These are phyloP conservation scores for Stephania yunnanensis DNA, from an alignment of 164 flowering plant species.

Conservation along the genomic window DNA sequence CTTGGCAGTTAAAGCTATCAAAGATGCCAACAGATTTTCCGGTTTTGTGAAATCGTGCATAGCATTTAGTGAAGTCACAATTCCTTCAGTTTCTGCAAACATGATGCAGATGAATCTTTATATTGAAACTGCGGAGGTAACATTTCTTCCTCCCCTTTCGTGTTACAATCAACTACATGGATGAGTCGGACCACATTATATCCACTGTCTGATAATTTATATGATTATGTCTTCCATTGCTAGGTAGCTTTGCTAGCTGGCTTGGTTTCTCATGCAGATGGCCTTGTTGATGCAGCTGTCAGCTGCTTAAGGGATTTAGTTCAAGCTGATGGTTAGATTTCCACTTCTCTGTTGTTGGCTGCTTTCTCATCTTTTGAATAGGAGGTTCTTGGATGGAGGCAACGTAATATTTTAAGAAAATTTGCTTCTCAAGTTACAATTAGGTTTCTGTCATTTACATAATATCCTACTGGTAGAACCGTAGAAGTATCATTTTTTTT, in stretches of 20 bases:
- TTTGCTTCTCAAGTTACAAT: too few relatives aligned
- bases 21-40: slow-evolving; percentile 29
- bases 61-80: slow-evolving; percentile 82
- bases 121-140: slow-evolving; percentile 88
- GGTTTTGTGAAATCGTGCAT: slow-evolving; percentile 74
- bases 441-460: too few relatives aligned
- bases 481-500: too few relatives aligned
- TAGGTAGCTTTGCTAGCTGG: slow-evolving; percentile 80
- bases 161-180: not conserved
- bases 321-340: slow-evolving; percentile 45
- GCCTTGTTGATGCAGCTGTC: slow-evolving; percentile 58
- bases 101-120: slow-evolving; percentile 54
- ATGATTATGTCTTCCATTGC: not conserved
- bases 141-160: slow-evolving; percentile 7
- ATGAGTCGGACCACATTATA: not conserved
- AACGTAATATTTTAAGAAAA: too few relatives aligned
- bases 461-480: too few relatives aligned
- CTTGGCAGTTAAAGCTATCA: slow-evolving; percentile 59
- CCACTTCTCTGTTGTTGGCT: not conserved
- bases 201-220: slow-evolving; percentile 10
- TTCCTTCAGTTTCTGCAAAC: slow-evolving; percentile 54
- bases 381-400: too few relatives aligned
- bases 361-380: not conserved
- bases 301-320: slow-evolving; percentile 42
- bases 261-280: slow-evolving; percentile 69